Base-by-base conservation (phyloP, 306 rosid genomes). In the Cucurbita argyrosperma region DNA sequence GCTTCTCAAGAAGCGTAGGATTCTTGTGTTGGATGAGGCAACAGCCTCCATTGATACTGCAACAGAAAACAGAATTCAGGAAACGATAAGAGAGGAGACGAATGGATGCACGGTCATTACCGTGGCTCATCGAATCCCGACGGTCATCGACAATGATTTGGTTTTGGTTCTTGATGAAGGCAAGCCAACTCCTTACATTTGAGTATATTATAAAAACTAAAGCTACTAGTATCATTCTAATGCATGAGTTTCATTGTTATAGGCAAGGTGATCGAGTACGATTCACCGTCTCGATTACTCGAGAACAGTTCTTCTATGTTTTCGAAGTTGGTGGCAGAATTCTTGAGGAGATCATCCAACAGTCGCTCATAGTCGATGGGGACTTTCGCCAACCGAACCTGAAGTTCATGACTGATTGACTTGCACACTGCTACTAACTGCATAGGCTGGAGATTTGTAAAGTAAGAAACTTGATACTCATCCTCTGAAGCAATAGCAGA, bases 11-110 rank as follows among this genome's bases (percentile, higher is more conserved):
- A 93, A 84, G 74, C 83, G 94, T 70, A 84, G 78, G 77, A 83
- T 90, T 70, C 82, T 93, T 53, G 97, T 90, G 39, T 84, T 93
- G 58, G 98, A 93, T 58, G 98, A 93, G 79, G 98, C 98, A 30
- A 93, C 98, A 9, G 97, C 98, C 45, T 93, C 98, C 57, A 87
- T 93, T 4, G 98, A 93, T 76, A 84, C 90, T 0, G 90, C 85
- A 37, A 90, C 97, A 4, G 98, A 93, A 71, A 83, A 79, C 64
- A 82, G 86, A 72, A 90, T 93, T 83, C 98, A 90, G 65, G 88
- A 84, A 77, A 89, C 97, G 40, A 85, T 93, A 12, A 85, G 88
- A 53, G 82, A 88, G 70, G 94, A 90, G 76, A 90, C 97, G 35
- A 86, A 76, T 43, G 85, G 83, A 79, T 89, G 96, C 79, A 93